Conservation (phyloP, 768 basidiomycete genomes). For the Suillus placidus region DNA sequence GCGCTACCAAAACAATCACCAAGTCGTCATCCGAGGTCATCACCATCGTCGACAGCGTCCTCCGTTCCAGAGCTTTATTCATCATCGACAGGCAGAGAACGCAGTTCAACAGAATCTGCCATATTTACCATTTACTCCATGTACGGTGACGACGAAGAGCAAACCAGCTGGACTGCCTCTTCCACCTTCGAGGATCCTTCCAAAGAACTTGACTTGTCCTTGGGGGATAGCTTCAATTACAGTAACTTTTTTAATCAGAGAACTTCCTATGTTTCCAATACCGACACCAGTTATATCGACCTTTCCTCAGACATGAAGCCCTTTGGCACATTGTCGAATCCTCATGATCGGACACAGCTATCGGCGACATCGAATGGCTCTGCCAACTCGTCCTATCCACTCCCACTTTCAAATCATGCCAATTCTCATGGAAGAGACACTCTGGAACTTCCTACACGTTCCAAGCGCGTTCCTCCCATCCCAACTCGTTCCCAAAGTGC, state of each 20-base stretch:
- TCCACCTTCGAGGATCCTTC: slow-evolving; percentile 40
- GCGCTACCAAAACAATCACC: slow-evolving; percentile 37
- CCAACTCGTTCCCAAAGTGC: slow-evolving; percentile 27
- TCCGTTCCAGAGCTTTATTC: slow-evolving; percentile 39
- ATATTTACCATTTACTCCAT: slow-evolving; percentile 87
- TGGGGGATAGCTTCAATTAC: slow-evolving; percentile 38
- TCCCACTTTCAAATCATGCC: slow-evolving; percentile 24
- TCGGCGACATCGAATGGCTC: slow-evolving; percentile 32
- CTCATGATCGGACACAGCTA: slow-evolving; percentile 23
- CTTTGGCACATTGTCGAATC: slow-evolving; percentile 24
- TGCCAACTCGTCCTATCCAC: slow-evolving; percentile 25
- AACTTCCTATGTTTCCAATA: slow-evolving; percentile 16
- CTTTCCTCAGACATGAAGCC: slow-evolving; percentile 28
- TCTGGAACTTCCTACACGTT: slow-evolving; percentile 30
- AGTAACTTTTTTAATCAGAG: slow-evolving; percentile 36
- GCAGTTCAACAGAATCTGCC: slow-evolving; percentile 69
- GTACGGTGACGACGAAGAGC: slow-evolving; percentile 66
- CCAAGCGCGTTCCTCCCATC: slow-evolving; percentile 23
- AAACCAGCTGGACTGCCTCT: slow-evolving; percentile 50
- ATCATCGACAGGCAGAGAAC: slow-evolving; percentile 42
- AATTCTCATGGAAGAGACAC: slow-evolving; percentile 18
- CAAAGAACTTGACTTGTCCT: slow-evolving; percentile 40
- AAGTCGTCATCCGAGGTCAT: slow-evolving; percentile 14
- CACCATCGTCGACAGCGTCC: slow-evolving; percentile 32
- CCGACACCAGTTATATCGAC: slow-evolving; percentile 34